Conservation (phyloP, 257 asterid genomes). For the Solanum microdontum region DNA sequence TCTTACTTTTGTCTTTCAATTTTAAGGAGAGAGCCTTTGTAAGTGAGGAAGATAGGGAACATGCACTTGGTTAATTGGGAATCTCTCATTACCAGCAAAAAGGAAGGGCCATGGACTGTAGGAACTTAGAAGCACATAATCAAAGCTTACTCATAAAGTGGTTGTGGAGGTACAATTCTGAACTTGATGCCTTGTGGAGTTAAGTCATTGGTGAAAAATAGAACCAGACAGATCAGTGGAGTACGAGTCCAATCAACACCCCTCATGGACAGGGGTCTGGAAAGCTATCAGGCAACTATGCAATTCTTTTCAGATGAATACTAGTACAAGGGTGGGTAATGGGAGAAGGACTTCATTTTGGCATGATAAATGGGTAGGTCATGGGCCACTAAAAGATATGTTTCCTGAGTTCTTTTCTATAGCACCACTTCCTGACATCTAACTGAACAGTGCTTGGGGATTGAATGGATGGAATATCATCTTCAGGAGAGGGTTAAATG, state of each 20-base stretch:
- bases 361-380: background rate
- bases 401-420: background rate
- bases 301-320: background rate
- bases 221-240: background rate
- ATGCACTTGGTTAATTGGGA: background rate
- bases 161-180: background rate
- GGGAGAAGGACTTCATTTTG: background rate
- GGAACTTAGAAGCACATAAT: background rate
- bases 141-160: background rate
- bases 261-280: background rate
- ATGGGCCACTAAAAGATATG: background rate
- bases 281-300: background rate
- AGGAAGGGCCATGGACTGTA: background rate
- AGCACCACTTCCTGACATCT: background rate
- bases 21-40: background rate
- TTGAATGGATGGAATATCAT: background rate
- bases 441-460: background rate
- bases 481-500: background rate
- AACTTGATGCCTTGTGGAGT: background rate
- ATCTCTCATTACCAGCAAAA: background rate
- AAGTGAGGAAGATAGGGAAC: background rate
- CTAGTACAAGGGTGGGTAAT: background rate
- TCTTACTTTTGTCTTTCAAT: background rate
- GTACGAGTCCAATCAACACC: background rate
- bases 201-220: background rate